Evolutionary conservation across 176 grass and related monocot species (phyloP), one percentile per base, ranked within the genome.

Genomic region (Tillandsia leiboldiana): DNA sequence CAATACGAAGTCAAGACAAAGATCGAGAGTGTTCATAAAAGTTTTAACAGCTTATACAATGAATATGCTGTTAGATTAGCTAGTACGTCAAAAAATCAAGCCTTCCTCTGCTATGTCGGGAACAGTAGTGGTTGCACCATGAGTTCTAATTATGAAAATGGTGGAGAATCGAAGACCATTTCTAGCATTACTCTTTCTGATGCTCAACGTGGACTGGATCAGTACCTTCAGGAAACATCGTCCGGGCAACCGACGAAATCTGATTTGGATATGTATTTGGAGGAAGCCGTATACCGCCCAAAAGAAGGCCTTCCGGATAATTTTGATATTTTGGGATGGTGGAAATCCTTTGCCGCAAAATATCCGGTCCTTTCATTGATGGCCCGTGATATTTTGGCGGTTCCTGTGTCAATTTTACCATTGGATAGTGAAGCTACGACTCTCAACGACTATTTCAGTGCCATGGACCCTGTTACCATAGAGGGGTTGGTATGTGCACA

Each of bases 301-400:
- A 99, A 90, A 65, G 90, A 90, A 69, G 86, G 84, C 58, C 81
- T 78, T 72, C 82, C 65, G 61, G 94, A 84, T 76, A 83, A 84
- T 77, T 99, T 99, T 93, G 87, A 99, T 71, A 87, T 99, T 67
- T 77, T 99, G 26, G 89, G 86, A 51, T 99, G 94, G 89, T 99
- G 94, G 94, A 99, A 83, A 70, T 85, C 84, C 13, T 93, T 93
- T 75, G 89, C 94, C 14, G 89, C 94, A 63, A 99, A 99, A 84
- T 99, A 99, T 83, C 94, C 89, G 74, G 77, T 87, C 20, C 89
- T 99, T 76, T 99, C 89, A 73, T 78, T 78, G 82, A 99, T 99
- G 89, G 89, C 89, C 49, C 82, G 74, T 48, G 94, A 99, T 83
- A 92, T 93, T 76, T 84, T 99, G 75, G 79, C 86, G 23, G 72